Base-by-base conservation (phyloP, 306 rosid genomes). In the Carpinus viminea region DNA sequence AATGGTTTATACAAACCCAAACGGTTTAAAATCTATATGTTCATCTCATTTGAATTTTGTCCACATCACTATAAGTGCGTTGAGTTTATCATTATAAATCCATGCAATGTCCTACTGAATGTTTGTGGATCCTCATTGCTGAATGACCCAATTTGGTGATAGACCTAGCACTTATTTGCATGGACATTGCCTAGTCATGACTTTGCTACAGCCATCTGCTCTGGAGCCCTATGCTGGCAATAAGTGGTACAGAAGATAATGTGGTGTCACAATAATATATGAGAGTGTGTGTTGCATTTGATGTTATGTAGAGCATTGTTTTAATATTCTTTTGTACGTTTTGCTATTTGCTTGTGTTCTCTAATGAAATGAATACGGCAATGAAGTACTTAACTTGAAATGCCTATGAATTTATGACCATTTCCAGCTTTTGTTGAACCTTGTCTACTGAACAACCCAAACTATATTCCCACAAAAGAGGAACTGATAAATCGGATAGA, bases 401-500 rank as follows among this genome's bases (percentile, higher is more conserved):
- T 74, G 41, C 57, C 36, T 51, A 26, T 70, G 16, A 55, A 15
- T 12, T 28, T 11, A 34, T 73, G 56, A 60, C 45, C 41, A 50
- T 81, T 15, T 45, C 4, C 86, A 91, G 93, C 76, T 62, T 60
- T 53, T 51, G 16, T 43, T 34, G 73, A 38, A 45, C 64, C 60
- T 43, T 72, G 31, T 83, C 75, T 20, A 28, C 26, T 56, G 74
- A 38, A 73, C 53, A 41, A 11, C 18, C 8, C 53, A 9, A 62
- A 81, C 62, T 74, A 57, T 21, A 56, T 71, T 0, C 52, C 57
- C 62, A 78, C 82, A 38, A 83, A 81, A 80, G 87, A 81, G 12
- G 86, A 89, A 76, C 31, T 83, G 76, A 57, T 48, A 52, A 62
- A 75, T 73, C 61, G 52, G 74, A 81, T 89, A 48, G 52, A 73